Evolutionary conservation across 495 filamentous ascomycete genomes (phyloP), one percentile per base, ranked within the genome.

Genomic region (Xylaria palmicola): DNA sequence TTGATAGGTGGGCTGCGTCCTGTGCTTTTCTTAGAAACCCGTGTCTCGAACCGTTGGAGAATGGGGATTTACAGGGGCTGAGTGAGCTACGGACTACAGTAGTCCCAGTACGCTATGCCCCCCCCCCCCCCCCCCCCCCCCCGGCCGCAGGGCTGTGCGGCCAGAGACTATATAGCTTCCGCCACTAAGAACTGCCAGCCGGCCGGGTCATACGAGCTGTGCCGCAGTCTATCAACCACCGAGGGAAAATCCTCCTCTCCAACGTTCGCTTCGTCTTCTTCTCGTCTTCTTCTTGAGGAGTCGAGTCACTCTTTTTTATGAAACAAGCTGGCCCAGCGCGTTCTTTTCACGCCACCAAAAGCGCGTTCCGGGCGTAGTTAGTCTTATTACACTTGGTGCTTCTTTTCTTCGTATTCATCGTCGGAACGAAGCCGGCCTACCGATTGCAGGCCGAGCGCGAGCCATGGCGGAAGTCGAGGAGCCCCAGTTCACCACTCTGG

Each of bases 391-490:
- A n/a, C n/a, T n/a, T n/a, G n/a, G n/a, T n/a, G n/a, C n/a, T n/a
- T n/a, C 8, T 8, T 6, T 19, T 30, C n/a, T 15, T 30, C 8
- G 1, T 19, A 15, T 29, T 9, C 10, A 34, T 4, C 6, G 34
- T 27, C 13, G 12, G 8, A 8, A 29, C 6, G 6, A 47, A n/a
- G 24, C 10, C 7, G 8, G 26, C 24, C 44, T 50, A 15, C 7
- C 19, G 27, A 8, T 22, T n/a, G 20, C 20, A 20, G 19, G 10
- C 30, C 22, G n/a, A 9, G 6, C 17, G 17, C 34, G 24, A 27
- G 13, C 26, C 30, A 85, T 85, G 82, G 75, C 79, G 4, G 81
- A 85, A 52, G 72, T 75, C 43, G 81, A 83, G 54, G 81, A 83
- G 63, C 81, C 81, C 8, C 76, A 80, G 58, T 83, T 80, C 64